A percentile compares a stretch with the other conserved stretches of the same genome.
Evolutionary conservation across 2,329 filamentous ascomycete species (phyloP).

Genomic region (Nannizziopsis arthrosporioides): DNA sequence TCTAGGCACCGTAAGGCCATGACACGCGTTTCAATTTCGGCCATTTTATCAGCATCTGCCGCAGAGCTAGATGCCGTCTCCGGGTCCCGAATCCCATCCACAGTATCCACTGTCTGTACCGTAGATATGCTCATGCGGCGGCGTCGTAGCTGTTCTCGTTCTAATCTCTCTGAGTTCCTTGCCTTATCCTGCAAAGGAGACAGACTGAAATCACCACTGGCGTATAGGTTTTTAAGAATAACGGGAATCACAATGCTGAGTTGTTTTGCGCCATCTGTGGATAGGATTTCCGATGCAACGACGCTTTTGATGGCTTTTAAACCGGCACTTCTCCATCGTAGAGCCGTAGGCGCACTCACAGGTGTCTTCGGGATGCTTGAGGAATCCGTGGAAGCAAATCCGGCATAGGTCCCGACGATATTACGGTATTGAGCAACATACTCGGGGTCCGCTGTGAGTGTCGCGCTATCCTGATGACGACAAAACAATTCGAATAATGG

Average conservation of each 20-base stretch:
- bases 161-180: slow-evolving; percentile 55
- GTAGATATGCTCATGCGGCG: slow-evolving; percentile 71
- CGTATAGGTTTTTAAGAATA: slow-evolving; percentile 76
- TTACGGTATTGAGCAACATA: slow-evolving; percentile 74
- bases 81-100: slow-evolving; percentile 48
- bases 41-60: slow-evolving; percentile 76
- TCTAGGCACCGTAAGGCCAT: slow-evolving; percentile 77
- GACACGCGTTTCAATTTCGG: slow-evolving; percentile 77
- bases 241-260: slow-evolving; percentile 69
- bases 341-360: slow-evolving; percentile 58
- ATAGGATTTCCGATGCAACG: slow-evolving; percentile 66
- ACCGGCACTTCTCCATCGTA: slow-evolving; percentile 65
- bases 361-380: slow-evolving; percentile 37
- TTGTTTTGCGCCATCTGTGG: slow-evolving; percentile 62
- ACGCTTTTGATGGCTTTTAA: slow-evolving; percentile 70
- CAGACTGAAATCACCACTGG: slow-evolving; percentile 58
- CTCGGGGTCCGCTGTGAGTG: slow-evolving; percentile 71
- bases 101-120: slow-evolving; percentile 58
- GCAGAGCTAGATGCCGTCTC: slow-evolving; percentile 60
- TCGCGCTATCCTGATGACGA: slow-evolving; percentile 72
- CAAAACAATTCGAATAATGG: slow-evolving; percentile 82
- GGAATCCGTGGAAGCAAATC: slow-evolving; percentile 58
- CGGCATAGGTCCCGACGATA: slow-evolving; percentile 67
- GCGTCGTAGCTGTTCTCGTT: slow-evolving; percentile 51
- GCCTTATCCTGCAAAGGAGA: slow-evolving; percentile 56